These are phyloP conservation scores for Penicillium egyptiacum DNA, from an alignment of 495 filamentous ascomycete genomes.

Conservation along the genomic window DNA sequence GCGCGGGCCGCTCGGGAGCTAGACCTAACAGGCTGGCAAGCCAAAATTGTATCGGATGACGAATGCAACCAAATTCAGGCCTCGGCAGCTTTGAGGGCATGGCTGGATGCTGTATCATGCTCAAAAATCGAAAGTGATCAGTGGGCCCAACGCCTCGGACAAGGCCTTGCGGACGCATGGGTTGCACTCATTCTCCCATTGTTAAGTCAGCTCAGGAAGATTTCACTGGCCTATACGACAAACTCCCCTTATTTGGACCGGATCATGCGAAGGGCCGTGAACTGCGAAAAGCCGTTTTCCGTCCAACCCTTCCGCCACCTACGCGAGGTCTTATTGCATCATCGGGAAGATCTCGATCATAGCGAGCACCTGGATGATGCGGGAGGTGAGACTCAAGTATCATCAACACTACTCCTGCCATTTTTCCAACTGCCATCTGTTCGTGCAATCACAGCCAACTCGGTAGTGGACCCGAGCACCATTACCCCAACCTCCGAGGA, in stretches of 20 bases:
- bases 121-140: slow-evolving; percentile 23
- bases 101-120: slow-evolving; percentile 17
- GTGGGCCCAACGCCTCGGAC: slow-evolving; percentile 29
- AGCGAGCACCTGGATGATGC: neutral
- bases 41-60: neutral
- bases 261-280: slow-evolving; percentile 23
- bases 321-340: slow-evolving; percentile 25
- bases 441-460: slow-evolving; percentile 28
- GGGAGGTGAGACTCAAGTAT: neutral
- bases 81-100: slow-evolving; percentile 11
- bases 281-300: slow-evolving; percentile 23
- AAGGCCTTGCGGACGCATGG: slow-evolving; percentile 33
- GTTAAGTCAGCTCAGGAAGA: slow-evolving; percentile 29
- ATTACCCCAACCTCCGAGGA: neutral
- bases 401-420: slow-evolving; percentile 15
- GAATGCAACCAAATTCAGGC: slow-evolving; percentile 7
- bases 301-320: slow-evolving; percentile 22
- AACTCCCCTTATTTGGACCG: slow-evolving; percentile 24
- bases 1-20: slow-evolving; percentile 29
- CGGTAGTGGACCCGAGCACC: slow-evolving; percentile 30
- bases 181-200: slow-evolving; percentile 31
- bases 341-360: slow-evolving; percentile 15
- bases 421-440: slow-evolving; percentile 37
- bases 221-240: slow-evolving; percentile 26
- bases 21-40: slow-evolving; percentile 27